phyloP scores from a whole-genome alignment of 1,284 basidiomycete species.

The Microbotryomycetes sp. region DNA sequence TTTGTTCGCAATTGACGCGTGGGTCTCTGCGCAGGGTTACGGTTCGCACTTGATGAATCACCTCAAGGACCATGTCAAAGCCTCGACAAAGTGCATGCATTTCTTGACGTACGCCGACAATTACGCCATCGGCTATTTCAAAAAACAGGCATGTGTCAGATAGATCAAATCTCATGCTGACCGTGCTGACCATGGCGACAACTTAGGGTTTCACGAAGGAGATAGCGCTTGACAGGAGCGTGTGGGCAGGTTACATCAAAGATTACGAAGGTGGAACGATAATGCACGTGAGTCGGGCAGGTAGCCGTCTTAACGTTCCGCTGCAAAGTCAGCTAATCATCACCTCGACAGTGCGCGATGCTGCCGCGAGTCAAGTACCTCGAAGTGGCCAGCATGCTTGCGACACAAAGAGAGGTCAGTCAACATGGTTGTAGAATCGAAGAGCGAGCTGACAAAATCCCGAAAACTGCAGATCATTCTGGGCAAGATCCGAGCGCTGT shows the following conservation, averaged over 20 bases:
- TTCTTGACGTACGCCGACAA: constrained; percentile 99
- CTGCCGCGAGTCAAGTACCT: constrained; percentile 84
- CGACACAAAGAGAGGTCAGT: constrained; percentile 68
- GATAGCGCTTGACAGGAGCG: constrained; percentile 77
- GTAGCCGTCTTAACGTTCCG: background rate
- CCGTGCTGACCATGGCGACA: background rate
- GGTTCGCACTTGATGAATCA: constrained; percentile 99
- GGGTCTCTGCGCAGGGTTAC: constrained; percentile 67
- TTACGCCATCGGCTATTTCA: constrained; percentile 92
- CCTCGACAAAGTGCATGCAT: constrained; percentile 75
- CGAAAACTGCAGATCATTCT: constrained; percentile 56
- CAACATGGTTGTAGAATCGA: background rate
- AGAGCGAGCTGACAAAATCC: background rate
- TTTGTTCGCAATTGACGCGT: no score
- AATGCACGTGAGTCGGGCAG: constrained; percentile 61
- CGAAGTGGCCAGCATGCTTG: constrained; percentile 69
- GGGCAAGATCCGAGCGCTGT: constrained; percentile 80
- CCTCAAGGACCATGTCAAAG: constrained; percentile 86
- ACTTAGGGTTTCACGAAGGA: constrained; percentile 85
- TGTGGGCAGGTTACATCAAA: constrained; percentile 99
- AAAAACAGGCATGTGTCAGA: constrained; percentile 60
- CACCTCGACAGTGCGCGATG: constrained; percentile 66
- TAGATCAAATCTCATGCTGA: background rate
- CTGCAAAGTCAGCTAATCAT: background rate
- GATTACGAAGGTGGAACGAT: constrained; percentile 99